Percentiles rank a stretch among this genome's conserved stretches.
phyloP scores from a whole-genome alignment of 208 protist genomes.

The Trypanosoma scelopori region DNA sequence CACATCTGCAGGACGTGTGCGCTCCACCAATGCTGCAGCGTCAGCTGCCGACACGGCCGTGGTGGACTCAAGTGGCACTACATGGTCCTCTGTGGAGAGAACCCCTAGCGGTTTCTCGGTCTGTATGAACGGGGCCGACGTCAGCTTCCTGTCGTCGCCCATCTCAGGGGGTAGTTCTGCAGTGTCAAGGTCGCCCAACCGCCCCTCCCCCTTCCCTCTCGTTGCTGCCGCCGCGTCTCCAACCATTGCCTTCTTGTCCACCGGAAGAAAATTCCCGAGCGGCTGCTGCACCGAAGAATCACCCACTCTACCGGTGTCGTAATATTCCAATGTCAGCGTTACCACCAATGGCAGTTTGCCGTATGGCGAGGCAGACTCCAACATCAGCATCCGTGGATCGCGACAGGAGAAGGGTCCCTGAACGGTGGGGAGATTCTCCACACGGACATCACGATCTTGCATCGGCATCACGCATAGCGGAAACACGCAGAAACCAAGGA shows the following conservation, averaged over 20 bases:
- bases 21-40: slow-evolving; percentile 1
- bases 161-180: neutral
- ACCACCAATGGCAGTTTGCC: slow-evolving; percentile 69
- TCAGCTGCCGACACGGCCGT: slow-evolving; percentile 8
- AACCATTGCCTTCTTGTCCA: neutral
- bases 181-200: too few relatives aligned
- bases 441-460: slow-evolving; percentile 76
- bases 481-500: slow-evolving; percentile 86
- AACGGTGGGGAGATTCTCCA: slow-evolving; percentile 81
- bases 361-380: slow-evolving; percentile 78
- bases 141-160: neutral
- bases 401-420: slow-evolving; percentile 84
- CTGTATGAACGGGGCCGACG: neutral
- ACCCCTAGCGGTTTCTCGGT: slow-evolving; percentile 10
- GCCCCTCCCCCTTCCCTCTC: neutral
- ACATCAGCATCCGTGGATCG: slow-evolving; percentile 82
- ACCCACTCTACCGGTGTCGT: slow-evolving; percentile 39
- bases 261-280: neutral
- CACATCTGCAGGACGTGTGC: slow-evolving; percentile 26
- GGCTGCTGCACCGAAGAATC: neutral
- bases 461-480: slow-evolving; percentile 89
- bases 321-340: slow-evolving; percentile 78
- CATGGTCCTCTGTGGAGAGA: slow-evolving; percentile 27
- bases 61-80: neutral
- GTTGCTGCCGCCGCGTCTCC: neutral